Evolutionary conservation across 768 basidiomycete genomes (phyloP).

Genomic region (Suillus subalutaceus): DNA sequence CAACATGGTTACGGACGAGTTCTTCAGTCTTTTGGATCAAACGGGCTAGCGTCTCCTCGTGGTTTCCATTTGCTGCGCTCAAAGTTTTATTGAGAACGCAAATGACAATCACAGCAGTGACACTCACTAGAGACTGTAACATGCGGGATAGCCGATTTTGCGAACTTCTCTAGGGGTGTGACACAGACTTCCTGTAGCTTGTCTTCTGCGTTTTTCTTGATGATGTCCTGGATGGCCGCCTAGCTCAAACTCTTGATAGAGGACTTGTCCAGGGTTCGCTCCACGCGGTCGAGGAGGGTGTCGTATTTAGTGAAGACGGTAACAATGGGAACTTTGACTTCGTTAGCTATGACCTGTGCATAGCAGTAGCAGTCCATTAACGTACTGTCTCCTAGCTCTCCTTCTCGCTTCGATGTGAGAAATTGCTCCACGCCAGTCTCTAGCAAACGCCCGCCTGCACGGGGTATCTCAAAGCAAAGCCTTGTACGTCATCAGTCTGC

Average conservation of each 20-base stretch:
- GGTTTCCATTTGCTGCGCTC: neutral
- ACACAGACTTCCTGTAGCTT: neutral
- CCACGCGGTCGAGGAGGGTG: neutral
- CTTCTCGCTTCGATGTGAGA: neutral
- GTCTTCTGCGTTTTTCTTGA: neutral
- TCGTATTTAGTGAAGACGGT: neutral
- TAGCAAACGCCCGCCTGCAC: neutral
- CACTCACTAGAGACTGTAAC: neutral
- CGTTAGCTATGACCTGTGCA: neutral
- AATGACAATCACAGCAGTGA: neutral
- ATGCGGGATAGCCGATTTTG: neutral
- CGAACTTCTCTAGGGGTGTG: neutral
- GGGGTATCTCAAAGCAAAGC: conserved; percentile 2
- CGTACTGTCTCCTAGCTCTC: neutral
- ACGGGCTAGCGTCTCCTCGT: neutral
- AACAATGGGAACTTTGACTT: neutral
- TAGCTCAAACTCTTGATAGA: neutral
- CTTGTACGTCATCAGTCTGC: neutral
- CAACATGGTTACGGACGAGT: neutral
- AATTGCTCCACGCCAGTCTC: neutral
- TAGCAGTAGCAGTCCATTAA: neutral
- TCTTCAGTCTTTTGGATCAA: neutral
- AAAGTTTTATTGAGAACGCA: neutral
- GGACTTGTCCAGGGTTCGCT: neutral
- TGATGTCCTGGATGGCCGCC: neutral